phyloP scores from a whole-genome alignment of 2,329 filamentous ascomycete genomes.

The Fonsecaea pugnacius region DNA sequence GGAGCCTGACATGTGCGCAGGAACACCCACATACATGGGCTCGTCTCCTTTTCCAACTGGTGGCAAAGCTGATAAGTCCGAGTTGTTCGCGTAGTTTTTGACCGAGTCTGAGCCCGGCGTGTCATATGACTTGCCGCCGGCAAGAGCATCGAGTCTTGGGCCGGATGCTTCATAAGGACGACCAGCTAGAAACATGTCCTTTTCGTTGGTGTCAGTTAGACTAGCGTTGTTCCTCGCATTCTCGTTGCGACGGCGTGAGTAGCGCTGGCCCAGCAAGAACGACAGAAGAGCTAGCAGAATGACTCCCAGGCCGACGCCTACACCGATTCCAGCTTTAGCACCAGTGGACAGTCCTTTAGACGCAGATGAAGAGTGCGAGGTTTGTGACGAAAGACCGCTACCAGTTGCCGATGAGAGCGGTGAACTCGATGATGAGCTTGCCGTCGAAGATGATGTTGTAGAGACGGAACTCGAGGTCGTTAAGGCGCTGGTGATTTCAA shows the following conservation, averaged over 20 bases:
- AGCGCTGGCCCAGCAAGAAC: slow-evolving; percentile 29
- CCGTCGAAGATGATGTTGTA: slow-evolving; percentile 2
- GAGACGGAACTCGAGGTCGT: slow-evolving; percentile 1
- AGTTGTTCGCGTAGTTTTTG: slow-evolving; percentile 3
- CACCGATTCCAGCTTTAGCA: slow-evolving; percentile 33
- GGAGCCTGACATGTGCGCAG: slow-evolving; percentile 31
- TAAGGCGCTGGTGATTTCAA: background rate
- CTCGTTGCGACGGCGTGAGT: slow-evolving; percentile 21
- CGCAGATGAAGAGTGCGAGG: slow-evolving; percentile 13
- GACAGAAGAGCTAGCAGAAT: slow-evolving; percentile 19
- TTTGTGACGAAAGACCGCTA: slow-evolving; percentile 5
- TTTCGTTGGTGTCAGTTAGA: slow-evolving; percentile 14
- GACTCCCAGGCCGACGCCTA: slow-evolving; percentile 29
- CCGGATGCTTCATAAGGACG: slow-evolving; percentile 28
- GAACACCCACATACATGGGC: slow-evolving; percentile 33
- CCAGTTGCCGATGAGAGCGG: slow-evolving; percentile 4
- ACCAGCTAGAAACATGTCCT: slow-evolving; percentile 29
- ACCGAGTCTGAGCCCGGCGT: slow-evolving; percentile 1
- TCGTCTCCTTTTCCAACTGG: slow-evolving; percentile 22
- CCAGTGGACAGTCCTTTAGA: slow-evolving; percentile 28
- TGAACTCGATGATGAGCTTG: background rate
- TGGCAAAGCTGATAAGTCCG: slow-evolving; percentile 28
- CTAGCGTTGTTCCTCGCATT: background rate
- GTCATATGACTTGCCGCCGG: slow-evolving; percentile 18
- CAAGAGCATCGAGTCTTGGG: background rate